Evolutionary conservation across 2,329 filamentous ascomycete genomes (phyloP).

Genomic region (Clarireedia monteithiana): DNA sequence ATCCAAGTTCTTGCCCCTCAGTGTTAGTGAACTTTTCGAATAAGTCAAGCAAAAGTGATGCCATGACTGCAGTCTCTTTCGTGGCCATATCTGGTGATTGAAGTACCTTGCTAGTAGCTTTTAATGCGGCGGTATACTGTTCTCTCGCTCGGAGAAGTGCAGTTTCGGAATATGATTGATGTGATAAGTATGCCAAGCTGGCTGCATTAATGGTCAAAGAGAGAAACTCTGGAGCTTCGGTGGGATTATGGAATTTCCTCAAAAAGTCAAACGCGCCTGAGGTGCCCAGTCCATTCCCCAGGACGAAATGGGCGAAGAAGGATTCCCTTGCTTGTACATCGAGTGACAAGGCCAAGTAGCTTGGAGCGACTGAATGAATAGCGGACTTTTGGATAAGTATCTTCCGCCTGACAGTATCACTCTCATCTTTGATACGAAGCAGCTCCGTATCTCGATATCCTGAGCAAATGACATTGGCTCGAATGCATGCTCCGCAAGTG

Average conservation of each 20-base stretch:
- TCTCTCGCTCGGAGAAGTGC: conserved; percentile 1
- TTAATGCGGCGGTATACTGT: conserved; percentile 5
- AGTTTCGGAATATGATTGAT: background rate
- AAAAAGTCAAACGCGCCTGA: conserved; percentile 7
- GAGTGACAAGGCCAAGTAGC: conserved; percentile 3
- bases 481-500: conserved; percentile 8
- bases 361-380: background rate
- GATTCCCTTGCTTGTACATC: conserved; percentile 10
- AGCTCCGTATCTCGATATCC: conserved; percentile 11
- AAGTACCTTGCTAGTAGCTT: conserved; percentile 4
- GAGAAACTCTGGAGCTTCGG: background rate
- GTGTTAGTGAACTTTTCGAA: conserved; percentile 8
- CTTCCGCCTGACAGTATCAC: background rate
- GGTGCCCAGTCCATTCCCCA: background rate
- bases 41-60: conserved; percentile 12
- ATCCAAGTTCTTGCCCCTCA: background rate
- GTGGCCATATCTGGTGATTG: background rate
- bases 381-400: background rate
- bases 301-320: conserved; percentile 10
- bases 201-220: conserved; percentile 7
- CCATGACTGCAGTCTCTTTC: conserved; percentile 7
- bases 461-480: conserved; percentile 7
- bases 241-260: background rate
- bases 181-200: conserved; percentile 11
- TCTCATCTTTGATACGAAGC: conserved; percentile 13